Evolutionary conservation across 2,329 filamentous ascomycete genomes (phyloP).

Genomic region (Leptographium radiaticola): DNA sequence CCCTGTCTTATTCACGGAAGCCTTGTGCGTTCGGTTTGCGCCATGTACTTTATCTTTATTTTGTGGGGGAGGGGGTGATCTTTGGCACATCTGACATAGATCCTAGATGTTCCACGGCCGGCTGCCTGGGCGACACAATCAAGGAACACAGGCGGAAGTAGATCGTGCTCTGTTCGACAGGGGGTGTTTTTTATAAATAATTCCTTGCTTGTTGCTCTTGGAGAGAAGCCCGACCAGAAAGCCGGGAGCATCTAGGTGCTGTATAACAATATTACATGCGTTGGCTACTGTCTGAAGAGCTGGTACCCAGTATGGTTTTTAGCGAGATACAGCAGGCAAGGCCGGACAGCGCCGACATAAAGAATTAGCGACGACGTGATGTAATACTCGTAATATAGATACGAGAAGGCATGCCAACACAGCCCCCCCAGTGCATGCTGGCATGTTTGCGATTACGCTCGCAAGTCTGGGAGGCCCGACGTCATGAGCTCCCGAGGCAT

Average conservation of each 20-base stretch:
- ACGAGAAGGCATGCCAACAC: neutral
- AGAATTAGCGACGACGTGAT: no score
- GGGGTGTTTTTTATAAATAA: neutral
- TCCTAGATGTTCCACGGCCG: neutral
- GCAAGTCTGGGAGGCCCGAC: neutral
- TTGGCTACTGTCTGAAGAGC: neutral
- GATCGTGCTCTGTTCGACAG: neutral
- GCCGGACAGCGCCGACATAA: no score
- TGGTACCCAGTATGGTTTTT: no score
- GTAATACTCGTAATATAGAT: no score
- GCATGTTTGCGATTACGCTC: no score
- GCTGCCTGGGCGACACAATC: neutral
- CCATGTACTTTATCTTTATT: neutral
- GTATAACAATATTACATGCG: neutral
- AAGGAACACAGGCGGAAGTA: neutral
- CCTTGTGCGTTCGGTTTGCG: neutral
- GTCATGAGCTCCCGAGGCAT: neutral
- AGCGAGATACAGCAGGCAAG: neutral
- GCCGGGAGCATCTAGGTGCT: neutral
- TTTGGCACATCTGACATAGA: neutral
- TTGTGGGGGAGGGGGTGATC: neutral
- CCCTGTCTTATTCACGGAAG: neutral
- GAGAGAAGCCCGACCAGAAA: neutral
- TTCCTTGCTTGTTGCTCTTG: neutral
- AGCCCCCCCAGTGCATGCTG: neutral